These are phyloP conservation scores for Nicotiana noctiflora DNA, from an alignment of 257 asterid genomes.

Conservation along the genomic window DNA sequence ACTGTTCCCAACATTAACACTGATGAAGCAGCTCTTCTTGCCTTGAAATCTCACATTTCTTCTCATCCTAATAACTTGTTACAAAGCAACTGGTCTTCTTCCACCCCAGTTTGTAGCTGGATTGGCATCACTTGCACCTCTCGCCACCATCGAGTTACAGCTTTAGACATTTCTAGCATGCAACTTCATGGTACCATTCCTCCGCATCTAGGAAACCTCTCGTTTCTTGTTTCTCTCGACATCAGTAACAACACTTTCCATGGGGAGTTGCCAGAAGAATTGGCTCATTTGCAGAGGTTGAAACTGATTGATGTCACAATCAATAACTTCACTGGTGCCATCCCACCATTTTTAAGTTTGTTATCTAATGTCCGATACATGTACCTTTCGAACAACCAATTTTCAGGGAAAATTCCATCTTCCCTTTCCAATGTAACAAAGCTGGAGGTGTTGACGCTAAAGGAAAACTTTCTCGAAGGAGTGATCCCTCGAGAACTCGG, in stretches of 20 bases:
- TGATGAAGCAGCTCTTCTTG: background rate
- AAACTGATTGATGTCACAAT: background rate
- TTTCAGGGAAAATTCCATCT: background rate
- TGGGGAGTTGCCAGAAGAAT: background rate
- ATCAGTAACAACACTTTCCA: background rate
- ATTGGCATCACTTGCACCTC: background rate
- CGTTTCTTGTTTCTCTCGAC: background rate
- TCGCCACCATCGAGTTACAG: background rate
- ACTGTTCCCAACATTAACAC: background rate
- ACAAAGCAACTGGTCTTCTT: background rate
- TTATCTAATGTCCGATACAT: no score
- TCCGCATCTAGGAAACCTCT: background rate
- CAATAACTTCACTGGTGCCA: background rate
- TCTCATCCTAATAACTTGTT: background rate
- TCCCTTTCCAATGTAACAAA: background rate
- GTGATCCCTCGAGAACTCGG: conserved; percentile 15
- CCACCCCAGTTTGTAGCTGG: background rate
- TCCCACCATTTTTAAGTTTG: background rate
- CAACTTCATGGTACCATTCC: background rate
- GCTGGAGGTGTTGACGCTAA: background rate
- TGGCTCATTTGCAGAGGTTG: background rate
- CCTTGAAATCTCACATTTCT: background rate
- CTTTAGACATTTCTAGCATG: background rate
- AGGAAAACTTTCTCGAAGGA: background rate
- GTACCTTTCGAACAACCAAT: background rate